A percentile compares a stretch with the other conserved stretches of the same genome.
These are phyloP conservation scores for Pythium grandisporangium DNA, from an alignment of 352 stramenopile genomes.

Conservation along the genomic window DNA sequence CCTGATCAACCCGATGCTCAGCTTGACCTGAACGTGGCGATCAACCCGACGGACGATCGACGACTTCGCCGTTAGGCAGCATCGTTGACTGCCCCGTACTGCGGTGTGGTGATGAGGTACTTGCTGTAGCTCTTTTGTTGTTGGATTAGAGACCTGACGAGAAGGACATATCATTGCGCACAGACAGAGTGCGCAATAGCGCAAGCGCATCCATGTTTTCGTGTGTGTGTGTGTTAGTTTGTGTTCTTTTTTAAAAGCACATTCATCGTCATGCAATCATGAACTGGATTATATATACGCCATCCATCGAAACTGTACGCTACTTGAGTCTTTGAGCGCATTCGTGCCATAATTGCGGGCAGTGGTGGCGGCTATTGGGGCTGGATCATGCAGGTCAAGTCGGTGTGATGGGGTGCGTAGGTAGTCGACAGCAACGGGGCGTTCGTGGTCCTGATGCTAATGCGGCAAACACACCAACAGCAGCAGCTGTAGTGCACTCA, in stretches of 20 bases:
- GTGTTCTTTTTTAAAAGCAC: too few species aligned
- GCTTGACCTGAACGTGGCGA: constrained; percentile 30
- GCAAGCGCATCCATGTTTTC: constrained; percentile 6
- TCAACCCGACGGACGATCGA: constrained; percentile 23
- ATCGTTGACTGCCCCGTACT: not conserved
- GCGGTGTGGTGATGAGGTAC: too few species aligned
- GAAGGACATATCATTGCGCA: not conserved
- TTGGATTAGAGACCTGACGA: too few species aligned
- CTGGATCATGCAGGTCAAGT: not conserved
- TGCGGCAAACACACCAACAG: not conserved
- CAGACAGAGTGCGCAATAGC: not conserved
- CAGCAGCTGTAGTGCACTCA: not conserved
- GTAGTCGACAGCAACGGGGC: not conserved
- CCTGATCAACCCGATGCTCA: constrained; percentile 25
- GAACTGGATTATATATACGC: too few species aligned
- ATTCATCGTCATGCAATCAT: too few species aligned
- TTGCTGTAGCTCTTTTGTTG: too few species aligned
- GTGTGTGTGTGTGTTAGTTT: constrained; percentile 1
- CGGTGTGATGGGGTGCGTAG: not conserved
- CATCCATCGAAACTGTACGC: too few species aligned
- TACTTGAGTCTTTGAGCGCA: too few species aligned
- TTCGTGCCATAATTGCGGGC: too few species aligned
- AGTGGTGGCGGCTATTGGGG: too few species aligned
- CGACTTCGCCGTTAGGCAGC: not conserved
- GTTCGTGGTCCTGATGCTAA: constrained; percentile 7